phyloP scores from a whole-genome alignment of 176 grass and related monocot genomes.

The Rhynchospora pubera region DNA sequence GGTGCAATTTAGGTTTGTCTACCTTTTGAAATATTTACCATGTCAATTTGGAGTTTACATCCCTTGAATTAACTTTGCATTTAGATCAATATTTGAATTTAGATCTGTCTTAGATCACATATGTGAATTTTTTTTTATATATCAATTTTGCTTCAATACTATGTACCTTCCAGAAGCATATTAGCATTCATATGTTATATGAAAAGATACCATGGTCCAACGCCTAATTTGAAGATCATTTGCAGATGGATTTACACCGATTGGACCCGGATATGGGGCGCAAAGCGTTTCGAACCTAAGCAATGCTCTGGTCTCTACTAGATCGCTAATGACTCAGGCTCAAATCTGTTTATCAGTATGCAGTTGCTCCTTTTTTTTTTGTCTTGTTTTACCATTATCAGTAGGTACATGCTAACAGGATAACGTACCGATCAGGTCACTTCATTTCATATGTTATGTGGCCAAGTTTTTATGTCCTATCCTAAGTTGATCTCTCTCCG shows the following conservation, averaged over 20 bases:
- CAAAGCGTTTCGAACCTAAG: constrained; percentile 15
- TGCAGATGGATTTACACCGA: constrained; percentile 7
- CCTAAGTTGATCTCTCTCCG: background rate
- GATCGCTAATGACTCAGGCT: constrained; percentile 9
- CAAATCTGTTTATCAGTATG: constrained; percentile 19
- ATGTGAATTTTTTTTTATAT: background rate
- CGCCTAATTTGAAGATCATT: background rate
- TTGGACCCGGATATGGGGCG: constrained; percentile 1
- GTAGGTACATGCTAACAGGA: background rate
- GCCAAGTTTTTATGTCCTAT: background rate
- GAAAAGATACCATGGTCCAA: background rate
- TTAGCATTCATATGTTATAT: background rate
- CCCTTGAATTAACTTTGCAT: background rate
- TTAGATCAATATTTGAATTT: background rate
- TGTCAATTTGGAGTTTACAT: background rate
- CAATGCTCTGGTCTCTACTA: constrained; percentile 10
- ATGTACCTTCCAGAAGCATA: background rate
- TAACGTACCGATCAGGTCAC: background rate
- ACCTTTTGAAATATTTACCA: background rate
- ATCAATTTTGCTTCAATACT: background rate
- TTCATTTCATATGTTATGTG: background rate
- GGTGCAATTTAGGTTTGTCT: background rate
- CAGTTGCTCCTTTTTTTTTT: background rate
- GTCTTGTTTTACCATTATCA: background rate
- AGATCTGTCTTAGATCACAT: background rate